Conservation (phyloP, 805 yeast genomes). For the Saccharomycopsis olivae region DNA sequence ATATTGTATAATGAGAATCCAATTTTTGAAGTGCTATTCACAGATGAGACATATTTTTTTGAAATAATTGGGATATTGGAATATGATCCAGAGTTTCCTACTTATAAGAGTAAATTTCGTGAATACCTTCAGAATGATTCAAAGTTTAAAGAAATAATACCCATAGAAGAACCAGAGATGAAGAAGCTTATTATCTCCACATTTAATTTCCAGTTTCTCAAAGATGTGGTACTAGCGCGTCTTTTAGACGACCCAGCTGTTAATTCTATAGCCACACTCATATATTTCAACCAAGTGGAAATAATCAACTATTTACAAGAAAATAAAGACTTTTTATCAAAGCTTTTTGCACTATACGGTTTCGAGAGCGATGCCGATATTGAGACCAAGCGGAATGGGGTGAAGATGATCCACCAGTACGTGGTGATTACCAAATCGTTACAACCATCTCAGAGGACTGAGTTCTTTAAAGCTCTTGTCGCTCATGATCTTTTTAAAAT, state of each 20-base stretch:
- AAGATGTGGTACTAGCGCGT: slow-evolving; percentile 79
- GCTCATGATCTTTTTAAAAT: slow-evolving; percentile 60
- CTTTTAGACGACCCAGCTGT: slow-evolving; percentile 73
- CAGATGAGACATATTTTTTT: slow-evolving; percentile 28
- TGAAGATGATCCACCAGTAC: slow-evolving; percentile 71
- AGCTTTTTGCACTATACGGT: slow-evolving; percentile 49
- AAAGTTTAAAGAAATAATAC: slow-evolving; percentile 62
- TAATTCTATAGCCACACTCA: slow-evolving; percentile 53
- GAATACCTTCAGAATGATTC: slow-evolving; percentile 47
- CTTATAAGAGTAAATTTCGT: slow-evolving; percentile 69
- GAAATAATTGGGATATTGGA: slow-evolving; percentile 65
- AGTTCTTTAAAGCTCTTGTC: slow-evolving; percentile 53
- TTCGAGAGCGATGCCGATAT: slow-evolving; percentile 6
- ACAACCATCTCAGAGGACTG: slow-evolving; percentile 52
- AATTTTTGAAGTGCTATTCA: slow-evolving; percentile 46
- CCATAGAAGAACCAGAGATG: slow-evolving; percentile 40
- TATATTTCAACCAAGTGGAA: slow-evolving; percentile 58
- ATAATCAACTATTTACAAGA: slow-evolving; percentile 50
- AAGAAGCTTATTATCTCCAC: slow-evolving; percentile 58
- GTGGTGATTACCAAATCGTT: slow-evolving; percentile 61
- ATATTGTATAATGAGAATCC: slow-evolving; percentile 61
- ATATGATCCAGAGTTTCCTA: slow-evolving; percentile 82
- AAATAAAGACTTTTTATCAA: slow-evolving; percentile 39
- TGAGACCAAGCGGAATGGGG: slow-evolving; percentile 51
- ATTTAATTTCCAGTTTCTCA: slow-evolving; percentile 67